Evolutionary conservation across 305 asterid genomes (phyloP).

Genomic region (Fraxinus floribunda): DNA sequence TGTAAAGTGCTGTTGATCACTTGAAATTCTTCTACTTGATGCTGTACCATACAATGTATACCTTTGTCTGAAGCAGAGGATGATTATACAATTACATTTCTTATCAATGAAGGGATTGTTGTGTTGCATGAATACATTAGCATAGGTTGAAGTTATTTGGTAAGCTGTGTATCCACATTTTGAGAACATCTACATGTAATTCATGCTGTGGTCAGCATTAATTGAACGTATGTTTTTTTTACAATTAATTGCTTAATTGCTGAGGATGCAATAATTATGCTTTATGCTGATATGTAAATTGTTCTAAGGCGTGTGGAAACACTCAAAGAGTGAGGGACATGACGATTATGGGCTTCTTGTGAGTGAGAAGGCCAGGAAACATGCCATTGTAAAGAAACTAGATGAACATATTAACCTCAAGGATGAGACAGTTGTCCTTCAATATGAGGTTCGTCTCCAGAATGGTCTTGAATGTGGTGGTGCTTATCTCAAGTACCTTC

Average conservation of each 20-base stretch:
- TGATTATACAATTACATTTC: not conserved
- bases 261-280: not conserved
- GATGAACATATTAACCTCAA: slow-evolving; percentile 60
- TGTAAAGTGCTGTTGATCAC: not conserved
- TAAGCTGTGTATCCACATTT: not conserved
- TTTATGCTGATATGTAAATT: slow-evolving; percentile 11
- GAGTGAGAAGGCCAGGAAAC: slow-evolving; percentile 76
- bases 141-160: not conserved
- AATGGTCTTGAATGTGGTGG: slow-evolving; percentile 97
- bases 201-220: not conserved
- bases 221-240: not conserved
- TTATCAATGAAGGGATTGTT: not conserved
- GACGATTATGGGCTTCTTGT: slow-evolving; percentile 96
- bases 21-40: not conserved
- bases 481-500: slow-evolving; percentile 90
- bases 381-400: slow-evolving; percentile 83
- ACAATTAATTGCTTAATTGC: not conserved
- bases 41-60: not conserved
- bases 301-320: slow-evolving; percentile 84
- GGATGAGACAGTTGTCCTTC: slow-evolving; percentile 80
- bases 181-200: not conserved
- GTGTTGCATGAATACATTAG: not conserved
- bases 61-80: not conserved
- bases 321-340: slow-evolving; percentile 86
- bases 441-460: slow-evolving; percentile 88